These are phyloP conservation scores for Conoideocrella luteorostrata DNA, from an alignment of 2,329 filamentous ascomycete species.

Conservation along the genomic window DNA sequence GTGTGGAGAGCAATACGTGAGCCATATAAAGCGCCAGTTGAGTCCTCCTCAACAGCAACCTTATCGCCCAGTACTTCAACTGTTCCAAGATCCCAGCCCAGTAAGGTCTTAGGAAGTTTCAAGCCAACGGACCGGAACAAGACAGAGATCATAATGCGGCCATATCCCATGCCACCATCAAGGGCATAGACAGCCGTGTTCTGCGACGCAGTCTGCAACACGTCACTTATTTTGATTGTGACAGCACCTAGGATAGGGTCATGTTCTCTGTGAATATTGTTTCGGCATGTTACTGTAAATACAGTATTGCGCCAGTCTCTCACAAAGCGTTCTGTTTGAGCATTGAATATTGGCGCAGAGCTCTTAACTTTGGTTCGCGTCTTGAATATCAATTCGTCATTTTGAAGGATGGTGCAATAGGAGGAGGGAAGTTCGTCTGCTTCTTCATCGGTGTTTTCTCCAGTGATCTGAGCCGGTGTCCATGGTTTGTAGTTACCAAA, in stretches of 20 bases:
- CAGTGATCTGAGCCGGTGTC: neutral
- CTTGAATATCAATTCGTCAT: neutral
- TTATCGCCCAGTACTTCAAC: neutral
- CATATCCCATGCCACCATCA: neutral
- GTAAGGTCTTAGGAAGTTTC: neutral
- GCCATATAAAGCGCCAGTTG: neutral
- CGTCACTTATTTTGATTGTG: neutral
- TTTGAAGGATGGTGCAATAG: neutral
- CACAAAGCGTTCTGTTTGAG: neutral
- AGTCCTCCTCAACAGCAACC: neutral
- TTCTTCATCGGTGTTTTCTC: neutral
- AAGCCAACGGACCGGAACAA: neutral
- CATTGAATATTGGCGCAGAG: neutral
- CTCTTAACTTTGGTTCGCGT: neutral
- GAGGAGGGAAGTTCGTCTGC: neutral
- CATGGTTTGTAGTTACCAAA: neutral
- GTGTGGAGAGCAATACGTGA: neutral
- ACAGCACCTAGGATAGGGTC: neutral
- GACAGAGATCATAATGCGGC: neutral
- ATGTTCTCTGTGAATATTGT: neutral
- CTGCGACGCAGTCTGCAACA: neutral
- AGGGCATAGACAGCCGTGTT: neutral
- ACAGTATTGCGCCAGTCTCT: neutral
- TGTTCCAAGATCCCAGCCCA: neutral
- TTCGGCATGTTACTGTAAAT: neutral